A percentile compares a stretch with the other conserved stretches of the same genome.
phyloP scores from a whole-genome alignment of 208 protist genomes.

The Trypanosoma cruzi region DNA sequence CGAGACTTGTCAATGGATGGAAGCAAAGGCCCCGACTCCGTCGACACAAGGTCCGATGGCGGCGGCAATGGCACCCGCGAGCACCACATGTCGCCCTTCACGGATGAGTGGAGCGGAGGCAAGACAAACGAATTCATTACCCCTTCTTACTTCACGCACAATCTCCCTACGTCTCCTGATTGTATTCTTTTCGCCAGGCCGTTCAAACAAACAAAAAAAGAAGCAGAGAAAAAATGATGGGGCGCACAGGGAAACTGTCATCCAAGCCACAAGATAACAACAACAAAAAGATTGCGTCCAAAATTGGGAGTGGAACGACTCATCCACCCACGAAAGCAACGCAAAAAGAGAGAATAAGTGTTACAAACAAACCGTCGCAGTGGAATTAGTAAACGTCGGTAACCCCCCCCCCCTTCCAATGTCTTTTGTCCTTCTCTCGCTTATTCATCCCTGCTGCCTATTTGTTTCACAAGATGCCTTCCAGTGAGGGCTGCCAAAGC shows the following conservation, averaged over 20 bases:
- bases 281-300: not conserved
- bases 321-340: not conserved
- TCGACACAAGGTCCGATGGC: not conserved
- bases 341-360: not conserved
- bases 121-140: conserved; percentile 26
- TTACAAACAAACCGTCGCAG: not conserved
- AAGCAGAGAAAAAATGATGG: not conserved
- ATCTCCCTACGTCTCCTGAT: not conserved
- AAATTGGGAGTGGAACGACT: not conserved
- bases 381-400: not conserved
- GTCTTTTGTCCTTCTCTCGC: not conserved
- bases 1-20: conserved; percentile 4
- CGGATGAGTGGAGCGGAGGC: conserved; percentile 11
- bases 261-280: not conserved
- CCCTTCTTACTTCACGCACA: not conserved
- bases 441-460: not conserved
- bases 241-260: not conserved
- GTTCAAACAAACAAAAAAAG: not conserved
- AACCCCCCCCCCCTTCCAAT: not conserved
- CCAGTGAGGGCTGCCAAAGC: conserved; percentile 71
- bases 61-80: conserved; percentile 23
- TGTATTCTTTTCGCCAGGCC: not conserved
- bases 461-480: conserved; percentile 17
- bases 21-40: not conserved
- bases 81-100: not conserved